Evolutionary conservation across 164 flowering plant genomes (phyloP).

Genomic region (Brasenia schreberi): DNA sequence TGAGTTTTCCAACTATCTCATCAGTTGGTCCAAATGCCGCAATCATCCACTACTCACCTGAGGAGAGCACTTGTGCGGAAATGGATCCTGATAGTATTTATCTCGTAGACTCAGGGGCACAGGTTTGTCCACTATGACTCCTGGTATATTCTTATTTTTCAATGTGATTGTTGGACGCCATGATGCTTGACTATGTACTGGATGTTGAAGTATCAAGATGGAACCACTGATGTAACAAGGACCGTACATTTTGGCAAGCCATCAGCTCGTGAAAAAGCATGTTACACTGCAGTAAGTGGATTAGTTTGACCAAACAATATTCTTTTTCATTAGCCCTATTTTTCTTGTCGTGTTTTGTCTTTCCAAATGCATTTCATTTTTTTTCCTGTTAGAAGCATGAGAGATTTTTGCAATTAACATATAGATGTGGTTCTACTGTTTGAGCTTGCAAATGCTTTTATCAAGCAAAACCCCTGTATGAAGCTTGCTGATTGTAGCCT

Average conservation of each 20-base stretch:
- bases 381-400: background rate
- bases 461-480: too few species aligned
- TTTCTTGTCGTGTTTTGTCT: too few species aligned
- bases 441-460: too few species aligned
- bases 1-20: slow-evolving; percentile 96
- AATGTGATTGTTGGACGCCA: background rate
- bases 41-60: slow-evolving; percentile 76
- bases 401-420: background rate
- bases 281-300: slow-evolving; percentile 80
- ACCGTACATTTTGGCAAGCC: slow-evolving; percentile 97
- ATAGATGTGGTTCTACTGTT: background rate
- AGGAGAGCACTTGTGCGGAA: slow-evolving; percentile 65
- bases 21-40: slow-evolving; percentile 98
- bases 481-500: too few species aligned
- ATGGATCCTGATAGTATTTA: slow-evolving; percentile 73
- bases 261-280: slow-evolving; percentile 84
- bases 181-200: background rate
- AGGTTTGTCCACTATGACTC: slow-evolving; percentile 32
- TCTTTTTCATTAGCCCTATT: too few species aligned
- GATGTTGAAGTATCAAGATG: slow-evolving; percentile 70
- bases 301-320: background rate
- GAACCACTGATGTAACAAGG: slow-evolving; percentile 96
- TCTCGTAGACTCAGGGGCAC: slow-evolving; percentile 92
- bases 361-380: too few species aligned
- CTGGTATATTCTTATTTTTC: background rate